phyloP scores from a whole-genome alignment of 805 yeast genomes.

The Candida ficus region DNA sequence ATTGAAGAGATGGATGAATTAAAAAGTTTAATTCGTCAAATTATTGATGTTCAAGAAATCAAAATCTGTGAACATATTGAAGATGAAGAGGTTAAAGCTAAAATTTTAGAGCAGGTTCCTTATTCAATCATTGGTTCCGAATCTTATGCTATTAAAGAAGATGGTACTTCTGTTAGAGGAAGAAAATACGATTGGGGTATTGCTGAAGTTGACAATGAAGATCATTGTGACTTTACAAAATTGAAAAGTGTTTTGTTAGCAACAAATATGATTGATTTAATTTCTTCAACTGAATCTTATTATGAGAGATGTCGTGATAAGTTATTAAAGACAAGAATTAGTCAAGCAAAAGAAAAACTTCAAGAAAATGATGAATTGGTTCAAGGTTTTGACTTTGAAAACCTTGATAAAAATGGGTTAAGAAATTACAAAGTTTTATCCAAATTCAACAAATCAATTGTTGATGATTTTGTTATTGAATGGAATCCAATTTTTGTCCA shows the following conservation, averaged over 20 bases:
- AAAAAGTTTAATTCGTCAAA: slow-evolving; percentile 47
- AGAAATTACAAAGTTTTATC: slow-evolving; percentile 36
- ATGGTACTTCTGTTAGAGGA: slow-evolving; percentile 57
- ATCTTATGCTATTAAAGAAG: slow-evolving; percentile 35
- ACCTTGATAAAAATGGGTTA: slow-evolving; percentile 28
- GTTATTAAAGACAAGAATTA: slow-evolving; percentile 45
- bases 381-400: slow-evolving; percentile 21
- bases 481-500: slow-evolving; percentile 44
- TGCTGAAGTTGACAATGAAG: slow-evolving; percentile 73
- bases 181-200: slow-evolving; percentile 83
- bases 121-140: slow-evolving; percentile 69
- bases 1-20: slow-evolving; percentile 46
- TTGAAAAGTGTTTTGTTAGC: slow-evolving; percentile 63
- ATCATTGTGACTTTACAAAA: slow-evolving; percentile 70
- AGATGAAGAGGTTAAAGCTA: slow-evolving; percentile 29
- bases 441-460: slow-evolving; percentile 28
- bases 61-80: slow-evolving; percentile 49
- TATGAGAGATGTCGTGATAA: slow-evolving; percentile 65
- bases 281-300: slow-evolving; percentile 67
- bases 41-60: slow-evolving; percentile 51
- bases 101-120: slow-evolving; percentile 46
- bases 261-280: slow-evolving; percentile 71
- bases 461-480: slow-evolving; percentile 37
- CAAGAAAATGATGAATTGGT: slow-evolving; percentile 6
- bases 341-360: slow-evolving; percentile 20